Evolutionary conservation across 2,329 filamentous ascomycete species (phyloP).

Genomic region (Colletotrichum musicola): DNA sequence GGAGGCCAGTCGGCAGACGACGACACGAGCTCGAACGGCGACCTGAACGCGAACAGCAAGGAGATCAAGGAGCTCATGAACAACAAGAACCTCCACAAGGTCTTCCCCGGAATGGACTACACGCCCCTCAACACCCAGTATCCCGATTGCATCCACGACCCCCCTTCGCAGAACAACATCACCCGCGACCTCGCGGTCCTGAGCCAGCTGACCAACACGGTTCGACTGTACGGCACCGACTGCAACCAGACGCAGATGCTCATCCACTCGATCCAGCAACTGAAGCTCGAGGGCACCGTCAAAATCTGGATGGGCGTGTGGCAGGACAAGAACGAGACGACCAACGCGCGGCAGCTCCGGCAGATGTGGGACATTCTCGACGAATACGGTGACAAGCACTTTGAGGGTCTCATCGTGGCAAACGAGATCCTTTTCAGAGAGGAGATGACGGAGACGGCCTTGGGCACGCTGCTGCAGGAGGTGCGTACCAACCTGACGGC

Average conservation of each 20-base stretch:
- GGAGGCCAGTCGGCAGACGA: conserved; percentile 65
- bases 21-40: conserved; percentile 74
- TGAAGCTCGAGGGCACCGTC: conserved; percentile 78
- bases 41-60: conserved; percentile 78
- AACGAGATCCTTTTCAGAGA: conserved; percentile 85
- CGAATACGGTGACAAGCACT: conserved; percentile 73
- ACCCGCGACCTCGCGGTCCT: conserved; percentile 92
- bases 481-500: conserved; percentile 80
- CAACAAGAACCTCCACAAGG: conserved; percentile 86
- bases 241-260: conserved; percentile 98
- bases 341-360: conserved; percentile 82
- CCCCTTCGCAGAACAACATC: conserved; percentile 92
- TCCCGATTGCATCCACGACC: conserved; percentile 81
- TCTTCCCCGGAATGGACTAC: conserved; percentile 96
- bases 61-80: conserved; percentile 87
- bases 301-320: conserved; percentile 97
- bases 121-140: conserved; percentile 93
- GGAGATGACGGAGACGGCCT: conserved; percentile 74
- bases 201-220: conserved; percentile 87
- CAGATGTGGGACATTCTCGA: conserved; percentile 90
- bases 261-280: conserved; percentile 80
- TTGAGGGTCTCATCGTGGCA: conserved; percentile 85
- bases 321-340: conserved; percentile 86
- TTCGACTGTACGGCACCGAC: conserved; percentile 94
- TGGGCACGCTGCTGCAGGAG: conserved; percentile 73